phyloP scores from a whole-genome alignment of 805 yeast genomes.

The Kuraishia floccosa region DNA sequence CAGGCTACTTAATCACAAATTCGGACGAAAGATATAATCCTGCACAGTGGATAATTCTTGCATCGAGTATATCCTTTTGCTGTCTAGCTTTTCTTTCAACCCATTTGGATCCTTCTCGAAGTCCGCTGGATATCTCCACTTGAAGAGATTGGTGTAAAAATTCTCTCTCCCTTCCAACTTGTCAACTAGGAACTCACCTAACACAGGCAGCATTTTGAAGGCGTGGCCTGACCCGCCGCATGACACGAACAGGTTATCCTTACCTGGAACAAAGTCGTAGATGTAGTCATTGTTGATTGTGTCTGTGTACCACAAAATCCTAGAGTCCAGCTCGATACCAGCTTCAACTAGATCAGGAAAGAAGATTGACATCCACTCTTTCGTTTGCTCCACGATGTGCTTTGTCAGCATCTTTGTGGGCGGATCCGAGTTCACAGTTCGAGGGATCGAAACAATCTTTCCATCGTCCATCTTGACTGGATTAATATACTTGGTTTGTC shows the following conservation, averaged over 20 bases:
- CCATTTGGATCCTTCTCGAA: conserved; percentile 16
- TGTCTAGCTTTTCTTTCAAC: conserved; percentile 11
- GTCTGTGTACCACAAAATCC: conserved; percentile 20
- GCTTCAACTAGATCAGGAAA: conserved; percentile 17
- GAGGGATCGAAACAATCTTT: conserved; percentile 18
- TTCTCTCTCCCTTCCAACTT: conserved; percentile 19
- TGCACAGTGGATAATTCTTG: conserved; percentile 7
- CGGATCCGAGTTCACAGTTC: conserved; percentile 12
- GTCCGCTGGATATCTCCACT: conserved; percentile 19
- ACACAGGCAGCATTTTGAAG: conserved; percentile 21
- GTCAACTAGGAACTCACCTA: conserved; percentile 19
- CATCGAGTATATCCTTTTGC: conserved; percentile 10
- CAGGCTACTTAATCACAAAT: no score
- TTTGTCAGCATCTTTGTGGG: conserved; percentile 13
- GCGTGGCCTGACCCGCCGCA: conserved; percentile 25
- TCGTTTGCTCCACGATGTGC: conserved; percentile 14
- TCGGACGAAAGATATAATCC: no score
- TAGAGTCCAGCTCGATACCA: conserved; percentile 12
- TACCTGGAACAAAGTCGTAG: conserved; percentile 19
- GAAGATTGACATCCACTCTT: conserved; percentile 12
- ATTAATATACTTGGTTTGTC: conserved; percentile 23
- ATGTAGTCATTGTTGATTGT: conserved; percentile 20
- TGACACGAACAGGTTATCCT: conserved; percentile 17
- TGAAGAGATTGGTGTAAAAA: conserved; percentile 17
- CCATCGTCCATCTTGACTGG: conserved; percentile 11